A percentile compares a stretch with the other conserved stretches of the same genome.
phyloP scores from a whole-genome alignment of 2,329 filamentous ascomycete species.

The Trichoderma harzianum region DNA sequence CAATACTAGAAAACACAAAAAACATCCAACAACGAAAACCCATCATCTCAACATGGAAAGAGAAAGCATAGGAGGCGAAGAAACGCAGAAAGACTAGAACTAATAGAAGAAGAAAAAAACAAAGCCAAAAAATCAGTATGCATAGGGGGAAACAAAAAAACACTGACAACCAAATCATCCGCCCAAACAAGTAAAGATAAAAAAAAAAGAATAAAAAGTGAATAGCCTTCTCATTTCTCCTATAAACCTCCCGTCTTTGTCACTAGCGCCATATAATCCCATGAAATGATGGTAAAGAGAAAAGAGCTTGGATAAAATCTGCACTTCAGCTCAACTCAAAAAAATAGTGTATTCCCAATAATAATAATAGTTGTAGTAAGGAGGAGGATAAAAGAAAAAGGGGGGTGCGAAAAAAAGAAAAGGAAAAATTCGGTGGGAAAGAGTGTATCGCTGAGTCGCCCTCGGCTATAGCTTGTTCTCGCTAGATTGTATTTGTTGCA shows the following conservation, averaged over 20 bases:
- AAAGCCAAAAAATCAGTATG: slow-evolving; percentile 1
- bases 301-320: not conserved
- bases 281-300: slow-evolving; percentile 21
- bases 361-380: not conserved
- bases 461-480: not conserved
- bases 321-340: not conserved
- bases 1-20: slow-evolving; percentile 8
- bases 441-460: not conserved
- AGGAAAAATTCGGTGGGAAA: not conserved
- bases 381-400: not conserved
- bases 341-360: slow-evolving; percentile 20
- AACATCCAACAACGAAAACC: slow-evolving; percentile 14
- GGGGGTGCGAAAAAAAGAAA: not conserved
- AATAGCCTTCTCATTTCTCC: slow-evolving; percentile 8
- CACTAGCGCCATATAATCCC: slow-evolving; percentile 30
- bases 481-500: not conserved
- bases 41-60: slow-evolving; percentile 14
- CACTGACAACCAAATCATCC: not conserved
- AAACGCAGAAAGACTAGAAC: slow-evolving; percentile 2
- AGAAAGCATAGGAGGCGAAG: not conserved
- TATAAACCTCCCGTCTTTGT: slow-evolving; percentile 23
- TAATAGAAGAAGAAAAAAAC: slow-evolving; percentile 5
- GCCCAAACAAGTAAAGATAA: not conserved
- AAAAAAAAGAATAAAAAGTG: not conserved
- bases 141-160: not conserved